phyloP scores from a whole-genome alignment of 2,329 filamentous ascomycete species.

The Fusarium nelsonii region DNA sequence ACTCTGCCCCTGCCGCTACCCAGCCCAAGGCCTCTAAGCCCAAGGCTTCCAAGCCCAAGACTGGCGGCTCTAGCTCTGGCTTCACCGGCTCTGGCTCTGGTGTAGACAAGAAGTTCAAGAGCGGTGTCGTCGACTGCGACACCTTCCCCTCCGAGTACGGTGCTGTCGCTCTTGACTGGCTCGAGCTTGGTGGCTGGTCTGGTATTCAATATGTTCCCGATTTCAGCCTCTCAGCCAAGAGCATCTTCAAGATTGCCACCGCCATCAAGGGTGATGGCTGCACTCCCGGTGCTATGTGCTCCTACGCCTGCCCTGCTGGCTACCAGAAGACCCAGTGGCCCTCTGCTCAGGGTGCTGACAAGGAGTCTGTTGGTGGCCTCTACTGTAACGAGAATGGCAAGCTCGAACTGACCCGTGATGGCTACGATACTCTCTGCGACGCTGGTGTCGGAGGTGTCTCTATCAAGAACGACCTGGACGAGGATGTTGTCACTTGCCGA shows the following conservation, averaged over 20 bases:
- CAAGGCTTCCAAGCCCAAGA: constrained; percentile 31
- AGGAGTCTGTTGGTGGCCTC: constrained; percentile 89
- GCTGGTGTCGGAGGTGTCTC: constrained; percentile 76
- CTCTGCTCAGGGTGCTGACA: constrained; percentile 77
- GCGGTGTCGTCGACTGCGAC: constrained; percentile 77
- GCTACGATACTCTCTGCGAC: constrained; percentile 79
- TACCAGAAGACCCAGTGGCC: constrained; percentile 97
- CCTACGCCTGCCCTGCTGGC: constrained; percentile 90
- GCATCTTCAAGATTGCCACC: constrained; percentile 75
- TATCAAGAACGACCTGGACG: constrained; percentile 78
- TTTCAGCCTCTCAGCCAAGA: constrained; percentile 60
- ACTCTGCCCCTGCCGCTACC: constrained; percentile 42
- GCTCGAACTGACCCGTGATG: constrained; percentile 79
- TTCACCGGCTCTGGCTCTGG: constrained; percentile 58
- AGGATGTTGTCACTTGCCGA: constrained; percentile 82
- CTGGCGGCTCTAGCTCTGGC: constrained; percentile 44
- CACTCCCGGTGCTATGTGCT: constrained; percentile 78
- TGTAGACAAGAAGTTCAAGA: constrained; percentile 77
- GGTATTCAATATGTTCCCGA: constrained; percentile 77
- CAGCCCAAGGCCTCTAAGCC: constrained; percentile 47
- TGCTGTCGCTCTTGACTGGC: constrained; percentile 76
- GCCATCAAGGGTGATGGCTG: constrained; percentile 72
- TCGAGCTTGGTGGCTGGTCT: constrained; percentile 79
- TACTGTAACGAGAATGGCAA: constrained; percentile 80
- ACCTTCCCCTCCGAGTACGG: constrained; percentile 86